phyloP scores from a whole-genome alignment of 2,329 filamentous ascomycete genomes.

The Stachybotrys chartarum region DNA sequence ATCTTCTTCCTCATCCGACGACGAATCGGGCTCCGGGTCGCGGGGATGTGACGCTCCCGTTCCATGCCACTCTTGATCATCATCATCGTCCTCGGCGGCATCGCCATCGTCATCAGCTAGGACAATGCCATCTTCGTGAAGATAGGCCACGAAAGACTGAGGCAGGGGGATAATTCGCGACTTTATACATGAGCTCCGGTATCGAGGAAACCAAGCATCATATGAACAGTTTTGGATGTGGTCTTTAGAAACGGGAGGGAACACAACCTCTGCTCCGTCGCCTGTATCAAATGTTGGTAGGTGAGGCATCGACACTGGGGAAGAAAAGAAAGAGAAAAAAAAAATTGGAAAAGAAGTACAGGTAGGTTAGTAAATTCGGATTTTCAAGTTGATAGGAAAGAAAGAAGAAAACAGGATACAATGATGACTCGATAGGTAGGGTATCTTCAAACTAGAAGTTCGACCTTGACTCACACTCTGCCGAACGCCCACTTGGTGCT shows the following conservation, averaged over 20 bases:
- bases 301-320: conserved; percentile 22
- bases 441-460: neutral
- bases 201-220: conserved; percentile 83
- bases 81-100: conserved; percentile 41
- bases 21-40: conserved; percentile 34
- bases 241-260: conserved; percentile 74
- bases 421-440: neutral
- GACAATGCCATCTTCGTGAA: conserved; percentile 87
- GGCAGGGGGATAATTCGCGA: conserved; percentile 77
- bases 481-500: neutral
- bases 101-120: conserved; percentile 58
- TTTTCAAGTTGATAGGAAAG: neutral
- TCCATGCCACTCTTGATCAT: conserved; percentile 43
- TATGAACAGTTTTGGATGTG: conserved; percentile 95
- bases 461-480: neutral
- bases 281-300: conserved; percentile 13
- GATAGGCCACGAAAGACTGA: conserved; percentile 70
- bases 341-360: neutral
- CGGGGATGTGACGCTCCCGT: conserved; percentile 17
- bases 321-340: neutral
- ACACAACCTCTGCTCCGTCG: conserved; percentile 42
- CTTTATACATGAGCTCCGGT: conserved; percentile 74
- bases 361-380: too few relatives aligned
- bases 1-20: conserved; percentile 40
- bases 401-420: neutral